phyloP scores from a whole-genome alignment of 2,329 filamentous ascomycete species.

The Pezicula rhizophila region DNA sequence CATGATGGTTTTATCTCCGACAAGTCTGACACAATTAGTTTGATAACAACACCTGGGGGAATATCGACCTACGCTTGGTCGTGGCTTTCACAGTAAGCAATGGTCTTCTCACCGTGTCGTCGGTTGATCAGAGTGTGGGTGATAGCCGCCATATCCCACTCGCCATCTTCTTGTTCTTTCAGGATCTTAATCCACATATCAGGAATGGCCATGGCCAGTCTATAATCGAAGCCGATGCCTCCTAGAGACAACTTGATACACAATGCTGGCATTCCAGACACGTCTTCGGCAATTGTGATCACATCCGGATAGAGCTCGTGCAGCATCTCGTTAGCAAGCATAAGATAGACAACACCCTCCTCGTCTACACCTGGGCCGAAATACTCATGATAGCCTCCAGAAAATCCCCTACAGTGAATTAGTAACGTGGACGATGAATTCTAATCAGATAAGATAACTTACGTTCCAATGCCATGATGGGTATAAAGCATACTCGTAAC shows the following conservation, averaged over 20 bases:
- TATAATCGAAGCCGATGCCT: constrained; percentile 94
- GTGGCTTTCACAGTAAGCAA: constrained; percentile 94
- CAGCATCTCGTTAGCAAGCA: constrained; percentile 93
- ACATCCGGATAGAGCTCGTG: constrained; percentile 80
- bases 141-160: constrained; percentile 85
- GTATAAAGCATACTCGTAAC: constrained; percentile 97
- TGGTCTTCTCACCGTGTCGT: constrained; percentile 94
- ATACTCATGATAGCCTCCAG: constrained; percentile 96
- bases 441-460: constrained; percentile 33
- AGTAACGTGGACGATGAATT: constrained; percentile 3
- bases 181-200: constrained; percentile 99
- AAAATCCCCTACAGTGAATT: constrained; percentile 65
- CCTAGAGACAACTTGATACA: constrained; percentile 81
- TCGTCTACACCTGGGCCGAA: constrained; percentile 86
- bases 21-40: constrained; percentile 56
- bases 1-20: constrained; percentile 94
- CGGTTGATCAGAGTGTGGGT: constrained; percentile 87
- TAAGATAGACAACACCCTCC: constrained; percentile 89
- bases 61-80: constrained; percentile 75
- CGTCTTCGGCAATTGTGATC: constrained; percentile 94
- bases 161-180: constrained; percentile 79
- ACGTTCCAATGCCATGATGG: constrained; percentile 96
- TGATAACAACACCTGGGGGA: not conserved
- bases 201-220: constrained; percentile 93
- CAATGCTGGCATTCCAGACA: constrained; percentile 97